Conservation (phyloP, 441 rosid genomes). For the Pelargonium fulgidum region DNA sequence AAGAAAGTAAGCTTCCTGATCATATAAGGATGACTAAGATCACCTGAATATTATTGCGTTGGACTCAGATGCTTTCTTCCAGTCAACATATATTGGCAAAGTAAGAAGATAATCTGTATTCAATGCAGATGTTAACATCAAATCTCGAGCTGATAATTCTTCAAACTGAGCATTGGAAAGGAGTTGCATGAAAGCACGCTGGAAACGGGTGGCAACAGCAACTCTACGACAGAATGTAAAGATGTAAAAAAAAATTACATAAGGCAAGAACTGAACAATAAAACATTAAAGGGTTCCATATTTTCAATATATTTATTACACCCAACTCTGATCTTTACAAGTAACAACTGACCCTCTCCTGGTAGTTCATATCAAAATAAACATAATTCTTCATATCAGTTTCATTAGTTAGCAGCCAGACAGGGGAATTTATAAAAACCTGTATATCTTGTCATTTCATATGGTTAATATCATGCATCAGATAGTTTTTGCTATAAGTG, state of each 20-base stretch:
- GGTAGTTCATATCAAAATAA: neutral
- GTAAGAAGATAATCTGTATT: conserved; percentile 91
- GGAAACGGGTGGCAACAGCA: conserved; percentile 77
- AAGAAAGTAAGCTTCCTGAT: neutral
- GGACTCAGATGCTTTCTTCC: conserved; percentile 84
- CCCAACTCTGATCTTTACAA: neutral
- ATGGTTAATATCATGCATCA: neutral
- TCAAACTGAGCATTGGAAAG: conserved; percentile 80
- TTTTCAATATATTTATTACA: neutral
- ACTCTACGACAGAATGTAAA: conserved; percentile 41
- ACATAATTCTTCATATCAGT: neutral
- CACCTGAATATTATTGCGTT: conserved; percentile 90
- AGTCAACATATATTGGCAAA: conserved; percentile 81
- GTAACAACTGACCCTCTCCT: neutral
- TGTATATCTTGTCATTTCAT: neutral
- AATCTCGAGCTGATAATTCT: conserved; percentile 83
- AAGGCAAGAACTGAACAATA: conserved; percentile 13
- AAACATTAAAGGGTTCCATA: neutral
- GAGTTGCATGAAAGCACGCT: conserved; percentile 87
- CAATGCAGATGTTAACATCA: conserved; percentile 77
- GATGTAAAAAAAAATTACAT: conserved; percentile 12
- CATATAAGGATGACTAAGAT: conserved; percentile 5
- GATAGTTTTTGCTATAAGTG: too few relatives aligned
- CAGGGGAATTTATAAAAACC: neutral
- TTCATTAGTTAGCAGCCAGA: neutral